A percentile compares a stretch with the other conserved stretches of the same genome.
These are phyloP conservation scores for Cordyceps pruinosa DNA, from an alignment of 2,329 filamentous ascomycete genomes.

Conservation along the genomic window DNA sequence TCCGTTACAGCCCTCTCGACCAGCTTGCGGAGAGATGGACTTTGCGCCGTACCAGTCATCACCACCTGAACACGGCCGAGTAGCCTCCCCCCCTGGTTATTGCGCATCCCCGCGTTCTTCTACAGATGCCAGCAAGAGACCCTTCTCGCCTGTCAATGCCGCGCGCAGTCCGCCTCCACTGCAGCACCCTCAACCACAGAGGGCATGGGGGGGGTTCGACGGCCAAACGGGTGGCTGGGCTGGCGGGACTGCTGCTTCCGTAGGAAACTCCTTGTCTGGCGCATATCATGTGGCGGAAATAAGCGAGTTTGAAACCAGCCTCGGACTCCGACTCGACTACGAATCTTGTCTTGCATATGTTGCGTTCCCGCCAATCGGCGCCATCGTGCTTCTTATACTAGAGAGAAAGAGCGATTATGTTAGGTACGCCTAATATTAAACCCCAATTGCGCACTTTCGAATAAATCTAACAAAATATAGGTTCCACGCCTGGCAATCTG, in stretches of 20 bases:
- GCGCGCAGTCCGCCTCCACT: constrained; percentile 35
- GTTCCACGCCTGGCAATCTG: constrained; percentile 95
- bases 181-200: constrained; percentile 49
- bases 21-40: constrained; percentile 55
- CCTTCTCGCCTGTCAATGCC: constrained; percentile 44
- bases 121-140: constrained; percentile 42
- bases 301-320: constrained; percentile 83
- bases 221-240: constrained; percentile 27
- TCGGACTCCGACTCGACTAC: constrained; percentile 79
- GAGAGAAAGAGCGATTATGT: constrained; percentile 98
- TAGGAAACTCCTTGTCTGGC: constrained; percentile 25
- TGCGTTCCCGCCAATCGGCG: constrained; percentile 75
- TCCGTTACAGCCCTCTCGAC: background rate
- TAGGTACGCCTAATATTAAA: constrained; percentile 46
- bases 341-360: constrained; percentile 90
- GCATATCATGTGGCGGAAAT: constrained; percentile 43
- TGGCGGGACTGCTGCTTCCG: constrained; percentile 17
- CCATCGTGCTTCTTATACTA: constrained; percentile 73
- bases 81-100: constrained; percentile 64
- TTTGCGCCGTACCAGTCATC: constrained; percentile 97
- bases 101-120: constrained; percentile 49
- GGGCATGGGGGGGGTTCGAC: constrained; percentile 41
- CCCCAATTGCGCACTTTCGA: no score
- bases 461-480: constrained; percentile 24
- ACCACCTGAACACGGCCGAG: constrained; percentile 75